These are phyloP conservation scores for Agrostemma githago DNA, from an alignment of 148 eudicot genomes.

Conservation along the genomic window DNA sequence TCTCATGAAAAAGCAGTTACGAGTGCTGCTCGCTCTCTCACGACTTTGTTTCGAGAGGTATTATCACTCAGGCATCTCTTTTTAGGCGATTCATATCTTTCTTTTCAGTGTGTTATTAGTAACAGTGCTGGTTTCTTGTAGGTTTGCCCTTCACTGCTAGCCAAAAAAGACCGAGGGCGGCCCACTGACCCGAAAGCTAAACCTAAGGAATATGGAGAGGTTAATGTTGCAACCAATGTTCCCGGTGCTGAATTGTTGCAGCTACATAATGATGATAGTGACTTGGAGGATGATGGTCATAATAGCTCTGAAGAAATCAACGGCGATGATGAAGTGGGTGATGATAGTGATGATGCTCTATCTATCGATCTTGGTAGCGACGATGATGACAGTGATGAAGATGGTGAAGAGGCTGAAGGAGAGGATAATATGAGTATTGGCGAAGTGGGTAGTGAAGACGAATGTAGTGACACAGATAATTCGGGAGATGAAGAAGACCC, in stretches of 20 bases:
- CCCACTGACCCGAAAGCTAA: constrained; percentile 67
- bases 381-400: constrained; percentile 29
- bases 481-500: constrained; percentile 31
- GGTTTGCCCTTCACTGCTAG: constrained; percentile 89
- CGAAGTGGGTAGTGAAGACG: constrained; percentile 26
- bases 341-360: constrained; percentile 25
- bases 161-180: constrained; percentile 92
- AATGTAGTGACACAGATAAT: constrained; percentile 21
- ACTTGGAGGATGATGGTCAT: constrained; percentile 26
- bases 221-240: constrained; percentile 56
- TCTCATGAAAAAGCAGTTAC: constrained; percentile 89
- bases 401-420: constrained; percentile 25
- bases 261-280: constrained; percentile 32
- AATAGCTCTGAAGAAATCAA: constrained; percentile 23
- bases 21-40: constrained; percentile 84
- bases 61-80: constrained; percentile 7
- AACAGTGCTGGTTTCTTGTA: constrained; percentile 25
- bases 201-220: constrained; percentile 93
- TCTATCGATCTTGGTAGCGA: constrained; percentile 20
- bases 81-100: background rate
- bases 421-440: constrained; percentile 15
- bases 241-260: constrained; percentile 71
- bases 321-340: constrained; percentile 27
- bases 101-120: constrained; percentile 5
- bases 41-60: constrained; percentile 94